phyloP scores from a whole-genome alignment of 116 monocot genomes.

The Iris pallida region DNA sequence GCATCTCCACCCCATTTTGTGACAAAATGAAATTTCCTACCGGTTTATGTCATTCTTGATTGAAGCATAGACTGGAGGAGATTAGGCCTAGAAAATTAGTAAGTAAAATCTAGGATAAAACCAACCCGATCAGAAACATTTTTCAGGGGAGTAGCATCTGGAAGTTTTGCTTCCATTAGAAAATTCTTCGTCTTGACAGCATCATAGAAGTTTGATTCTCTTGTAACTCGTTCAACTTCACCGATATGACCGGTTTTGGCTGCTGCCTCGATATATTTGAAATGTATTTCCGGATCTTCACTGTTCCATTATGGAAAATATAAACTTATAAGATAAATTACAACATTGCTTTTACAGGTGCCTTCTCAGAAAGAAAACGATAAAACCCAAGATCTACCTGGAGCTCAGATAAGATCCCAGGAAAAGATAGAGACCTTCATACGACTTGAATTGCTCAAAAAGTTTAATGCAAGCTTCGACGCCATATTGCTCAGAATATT shows the following conservation, averaged over 20 bases:
- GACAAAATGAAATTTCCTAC: too few species aligned
- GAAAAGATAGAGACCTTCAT: slow-evolving; percentile 99
- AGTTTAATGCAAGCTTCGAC: slow-evolving; percentile 93
- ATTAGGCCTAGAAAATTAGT: too few species aligned
- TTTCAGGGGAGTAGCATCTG: slow-evolving; percentile 92
- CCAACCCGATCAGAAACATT: slow-evolving; percentile 99
- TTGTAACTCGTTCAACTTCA: slow-evolving; percentile 98
- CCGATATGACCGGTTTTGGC: slow-evolving; percentile 98
- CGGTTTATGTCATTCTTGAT: too few species aligned
- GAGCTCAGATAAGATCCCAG: slow-evolving; percentile 97
- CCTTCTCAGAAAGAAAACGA: not conserved
- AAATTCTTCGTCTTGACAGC: slow-evolving; percentile 98
- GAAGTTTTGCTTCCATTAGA: slow-evolving; percentile 98
- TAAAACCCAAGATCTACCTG: slow-evolving; percentile 43
- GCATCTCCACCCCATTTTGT: too few species aligned
- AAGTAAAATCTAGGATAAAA: slow-evolving; percentile 95
- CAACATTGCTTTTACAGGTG: not conserved
- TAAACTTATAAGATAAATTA: not conserved
- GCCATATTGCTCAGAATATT: slow-evolving; percentile 92
- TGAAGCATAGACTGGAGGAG: too few species aligned
- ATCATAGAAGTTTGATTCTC: slow-evolving; percentile 99
- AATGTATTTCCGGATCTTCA: slow-evolving; percentile 97
- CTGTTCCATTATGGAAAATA: slow-evolving; percentile 32
- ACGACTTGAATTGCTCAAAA: slow-evolving; percentile 98
- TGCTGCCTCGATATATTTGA: slow-evolving; percentile 99